Base-by-base conservation (phyloP, 2,329 filamentous ascomycete species). In the Microsporum ferrugineum region DNA sequence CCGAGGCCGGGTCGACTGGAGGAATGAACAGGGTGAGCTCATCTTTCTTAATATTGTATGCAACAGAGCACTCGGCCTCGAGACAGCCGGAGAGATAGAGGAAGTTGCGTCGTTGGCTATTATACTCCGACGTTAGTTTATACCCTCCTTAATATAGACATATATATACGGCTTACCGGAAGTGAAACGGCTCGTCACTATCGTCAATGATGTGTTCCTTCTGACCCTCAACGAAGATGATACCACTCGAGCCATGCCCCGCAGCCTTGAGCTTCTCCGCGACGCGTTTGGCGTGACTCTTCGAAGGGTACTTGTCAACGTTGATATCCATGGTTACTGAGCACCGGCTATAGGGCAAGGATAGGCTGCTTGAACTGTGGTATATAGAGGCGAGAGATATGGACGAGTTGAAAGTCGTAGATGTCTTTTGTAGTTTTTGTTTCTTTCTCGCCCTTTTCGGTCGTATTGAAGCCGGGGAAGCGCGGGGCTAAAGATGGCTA, bases 61-160 rank as follows among this genome's bases (percentile, higher is more conserved):
- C 82, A 63, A 90, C 82, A 71, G 86, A 86, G 68, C 87, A 87
- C 74, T 96, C 91, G 62, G 91, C 83, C 34, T 95, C 80, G 64
- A 85, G 82, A 70, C 86, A 95, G 67, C 94, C 94, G 29, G 89
- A 92, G 51, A 97, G 80, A 75, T 99, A 99, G 82, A 88, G 96
- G 78, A 99, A 99, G 73, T 85, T 89, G 60, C 94, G 87, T 65
- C 91, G 88, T 76, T 96, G 91, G 66, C 47, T 60, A 59, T 38
- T 4, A 5, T 14, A 55, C 3, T 27, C 6, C 23, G 10, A 51
- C 36, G 14, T 59, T 38, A 47, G 14, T 7, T 41, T 5, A 27
- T 12, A 41, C 14, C 10, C n/a, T 23, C 17, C 36, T 23, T n/a
- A 38, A n/a, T 36, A 23, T 29, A 7, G 43, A 34, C 8, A 34